phyloP scores from a whole-genome alignment of 371 early-diverging fungal species.

The Dinochytrium kinnereticum region DNA sequence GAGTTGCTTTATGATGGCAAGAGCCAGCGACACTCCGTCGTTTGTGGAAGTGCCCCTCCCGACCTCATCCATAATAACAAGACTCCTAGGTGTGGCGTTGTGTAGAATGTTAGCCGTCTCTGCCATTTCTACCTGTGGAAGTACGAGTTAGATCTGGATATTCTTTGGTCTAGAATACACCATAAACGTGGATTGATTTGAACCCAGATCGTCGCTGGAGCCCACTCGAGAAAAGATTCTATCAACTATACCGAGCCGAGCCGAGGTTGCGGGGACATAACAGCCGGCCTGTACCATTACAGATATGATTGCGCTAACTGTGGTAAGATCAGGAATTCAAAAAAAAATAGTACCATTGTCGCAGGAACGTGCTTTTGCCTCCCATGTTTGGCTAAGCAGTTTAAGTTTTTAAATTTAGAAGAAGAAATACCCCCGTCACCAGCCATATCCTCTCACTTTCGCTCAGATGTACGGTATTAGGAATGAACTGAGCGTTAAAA shows the following conservation, averaged over 20 bases:
- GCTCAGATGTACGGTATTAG: conserved; percentile 75
- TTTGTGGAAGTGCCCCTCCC: conserved; percentile 96
- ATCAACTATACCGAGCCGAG: conserved; percentile 87
- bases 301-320: conserved; percentile 72
- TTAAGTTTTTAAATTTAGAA: conserved; percentile 25
- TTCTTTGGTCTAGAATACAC: conserved; percentile 46
- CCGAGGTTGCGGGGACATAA: conserved; percentile 89
- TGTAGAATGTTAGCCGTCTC: conserved; percentile 91
- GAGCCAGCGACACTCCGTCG: conserved; percentile 94
- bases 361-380: conserved; percentile 92
- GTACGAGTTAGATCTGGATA: not conserved
- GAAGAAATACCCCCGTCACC: conserved; percentile 68
- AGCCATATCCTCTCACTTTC: conserved; percentile 65
- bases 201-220: conserved; percentile 61
- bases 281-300: conserved; percentile 94
- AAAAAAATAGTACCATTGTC: conserved; percentile 55
- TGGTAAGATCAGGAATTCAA: not conserved
- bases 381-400: conserved; percentile 87
- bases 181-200: conserved; percentile 97
- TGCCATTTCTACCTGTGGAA: conserved; percentile 83
- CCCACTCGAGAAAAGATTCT: conserved; percentile 80
- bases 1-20: conserved; percentile 82
- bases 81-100: conserved; percentile 76
- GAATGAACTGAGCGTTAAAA: conserved; percentile 57
- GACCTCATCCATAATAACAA: conserved; percentile 98